Base-by-base conservation (phyloP, 352 stramenopile species). In the Phytophthora capsici region DNA sequence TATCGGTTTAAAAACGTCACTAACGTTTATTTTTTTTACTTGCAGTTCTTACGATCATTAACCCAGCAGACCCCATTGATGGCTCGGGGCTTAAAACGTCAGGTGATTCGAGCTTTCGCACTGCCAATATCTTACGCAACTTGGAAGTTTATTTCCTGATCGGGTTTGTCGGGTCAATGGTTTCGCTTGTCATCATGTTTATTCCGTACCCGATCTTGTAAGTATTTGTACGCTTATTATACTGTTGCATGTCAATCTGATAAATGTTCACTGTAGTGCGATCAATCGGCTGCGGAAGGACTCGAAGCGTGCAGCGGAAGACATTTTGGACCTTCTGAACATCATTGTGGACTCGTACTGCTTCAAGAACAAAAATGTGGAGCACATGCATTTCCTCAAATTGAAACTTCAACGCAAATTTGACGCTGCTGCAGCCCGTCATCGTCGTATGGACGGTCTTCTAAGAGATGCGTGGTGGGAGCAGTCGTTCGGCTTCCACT, bases 261-360 rank as follows among this genome's bases (percentile, higher is more conserved):
- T 25, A 2, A 32, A 48, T 17, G 48, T 6, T 9, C 20, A 16
- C 50, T 57, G 6, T 8, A 91, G 82, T 57, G 84, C 78, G 6
- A 91, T 91, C 38, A 72, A 69, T 6, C 63, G 66, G 9, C 65
- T 93, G 8, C 78, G 78, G 16, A 54, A 70, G 6, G 75, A 93
- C 26, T 80, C 81, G 0, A 53, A 44, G 12, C 58, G 71, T 30
- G 73, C 69, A 2, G 73, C 78, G 8, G 81, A 80, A 9, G 82
- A 90, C 44, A 82, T 93, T 40, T 55, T 89, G 2, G 85, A 91
- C 1, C 62, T 93, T 12, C 70, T 91, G 45, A 91, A 93, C 55
- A 82, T 93, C 40, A 90, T 92, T 23, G 70, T 94, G 23, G 85
- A 94, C 64, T 89, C 85, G 53, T 94, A 94, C 69, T 94, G 85